Conservation (phyloP, 345 rosid genomes). For the Psidium friedrichsthalianum region DNA sequence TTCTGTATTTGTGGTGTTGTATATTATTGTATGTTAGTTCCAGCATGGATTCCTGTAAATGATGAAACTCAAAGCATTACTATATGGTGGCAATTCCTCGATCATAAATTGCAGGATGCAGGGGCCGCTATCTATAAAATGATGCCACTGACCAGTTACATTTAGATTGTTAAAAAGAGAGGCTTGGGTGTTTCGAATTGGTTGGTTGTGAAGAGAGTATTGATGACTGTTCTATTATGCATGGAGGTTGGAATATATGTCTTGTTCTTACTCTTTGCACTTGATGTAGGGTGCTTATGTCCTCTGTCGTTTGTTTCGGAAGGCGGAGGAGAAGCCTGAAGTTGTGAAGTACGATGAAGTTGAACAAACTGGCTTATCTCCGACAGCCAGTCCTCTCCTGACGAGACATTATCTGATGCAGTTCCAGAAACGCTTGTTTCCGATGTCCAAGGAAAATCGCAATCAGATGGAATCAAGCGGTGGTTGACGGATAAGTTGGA, state of each 20-base stretch:
- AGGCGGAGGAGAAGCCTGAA: constrained; percentile 42
- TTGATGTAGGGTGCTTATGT: constrained; percentile 52
- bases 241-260: not conserved
- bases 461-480: constrained; percentile 9
- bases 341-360: constrained; percentile 34
- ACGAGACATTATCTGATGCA: constrained; percentile 51
- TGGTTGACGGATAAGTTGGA: constrained; percentile 22
- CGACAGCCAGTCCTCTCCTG: constrained; percentile 46
- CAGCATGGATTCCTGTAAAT: not conserved
- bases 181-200: not conserved
- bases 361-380: constrained; percentile 41
- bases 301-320: constrained; percentile 75
- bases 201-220: not conserved
- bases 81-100: not conserved
- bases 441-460: not conserved
- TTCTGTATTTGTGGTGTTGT: not conserved
- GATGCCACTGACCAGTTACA: not conserved
- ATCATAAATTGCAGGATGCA: not conserved
- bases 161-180: not conserved
- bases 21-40: not conserved
- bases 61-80: not conserved
- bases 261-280: not conserved
- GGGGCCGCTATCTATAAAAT: not conserved
- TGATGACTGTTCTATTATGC: not conserved
- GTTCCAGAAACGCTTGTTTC: constrained; percentile 40